Percentiles rank a stretch among this genome's conserved stretches.
These are phyloP conservation scores for Nigrospora osmanthi DNA, from an alignment of 2,329 filamentous ascomycete genomes.

Conservation along the genomic window DNA sequence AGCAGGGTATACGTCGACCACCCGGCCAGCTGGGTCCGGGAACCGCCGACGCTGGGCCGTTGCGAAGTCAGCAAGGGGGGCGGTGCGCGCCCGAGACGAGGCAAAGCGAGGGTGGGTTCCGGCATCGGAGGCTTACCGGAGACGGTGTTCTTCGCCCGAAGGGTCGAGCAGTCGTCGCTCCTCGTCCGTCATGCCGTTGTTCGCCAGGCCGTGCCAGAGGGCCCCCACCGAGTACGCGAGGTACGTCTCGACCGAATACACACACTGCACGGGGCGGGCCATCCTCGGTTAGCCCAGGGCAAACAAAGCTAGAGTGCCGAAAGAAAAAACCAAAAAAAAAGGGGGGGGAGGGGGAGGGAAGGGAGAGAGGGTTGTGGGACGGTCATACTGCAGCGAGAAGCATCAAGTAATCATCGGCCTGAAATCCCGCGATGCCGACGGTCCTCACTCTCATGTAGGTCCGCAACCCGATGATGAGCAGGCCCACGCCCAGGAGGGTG, in stretches of 20 bases:
- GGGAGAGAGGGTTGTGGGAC: no score
- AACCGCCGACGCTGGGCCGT: slow-evolving; percentile 34
- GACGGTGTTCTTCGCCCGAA: not conserved
- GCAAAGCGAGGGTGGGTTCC: no score
- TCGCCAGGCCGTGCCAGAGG: slow-evolving; percentile 34
- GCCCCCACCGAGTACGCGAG: not conserved
- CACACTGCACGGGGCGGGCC: no score
- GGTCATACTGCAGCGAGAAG: slow-evolving; percentile 29
- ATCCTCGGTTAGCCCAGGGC: no score
- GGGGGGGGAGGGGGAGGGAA: no score
- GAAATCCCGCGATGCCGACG: slow-evolving; percentile 41
- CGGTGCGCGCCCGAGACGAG: no score
- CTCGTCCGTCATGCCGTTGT: slow-evolving; percentile 45
- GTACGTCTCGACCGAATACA: not conserved
- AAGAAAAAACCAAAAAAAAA: no score
- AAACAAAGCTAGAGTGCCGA: not conserved
- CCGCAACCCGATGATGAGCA: slow-evolving; percentile 41
- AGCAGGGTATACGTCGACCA: slow-evolving; percentile 46
- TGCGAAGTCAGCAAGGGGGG: no score
- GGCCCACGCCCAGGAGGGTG: slow-evolving; percentile 40
- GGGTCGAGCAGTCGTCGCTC: slow-evolving; percentile 26
- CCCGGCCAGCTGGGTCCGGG: slow-evolving; percentile 42
- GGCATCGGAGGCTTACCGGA: not conserved
- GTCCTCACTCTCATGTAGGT: slow-evolving; percentile 38
- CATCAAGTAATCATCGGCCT: slow-evolving; percentile 53